phyloP scores from a whole-genome alignment of 805 yeast species.

The Ogataea saltuana region DNA sequence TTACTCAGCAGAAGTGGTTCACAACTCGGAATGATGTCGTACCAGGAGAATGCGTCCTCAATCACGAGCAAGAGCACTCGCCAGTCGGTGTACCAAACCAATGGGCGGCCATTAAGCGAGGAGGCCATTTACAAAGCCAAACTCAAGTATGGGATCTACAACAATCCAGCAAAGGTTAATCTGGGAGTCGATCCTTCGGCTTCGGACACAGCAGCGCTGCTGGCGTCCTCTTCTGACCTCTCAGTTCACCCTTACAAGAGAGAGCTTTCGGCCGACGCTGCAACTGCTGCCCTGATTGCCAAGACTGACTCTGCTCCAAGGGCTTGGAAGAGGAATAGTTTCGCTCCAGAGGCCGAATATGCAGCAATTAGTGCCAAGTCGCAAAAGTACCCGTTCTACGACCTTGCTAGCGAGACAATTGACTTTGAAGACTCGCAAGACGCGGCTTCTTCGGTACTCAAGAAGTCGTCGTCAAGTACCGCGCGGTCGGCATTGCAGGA shows the following conservation, averaged over 20 bases:
- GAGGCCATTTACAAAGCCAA: constrained; percentile 77
- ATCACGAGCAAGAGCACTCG: constrained; percentile 33
- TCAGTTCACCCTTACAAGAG: constrained; percentile 67
- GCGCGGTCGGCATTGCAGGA: constrained; percentile 43
- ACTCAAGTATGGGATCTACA: constrained; percentile 64
- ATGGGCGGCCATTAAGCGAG: constrained; percentile 70
- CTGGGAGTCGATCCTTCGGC: constrained; percentile 70
- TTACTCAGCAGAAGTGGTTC: background rate
- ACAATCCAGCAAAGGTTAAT: constrained; percentile 49
- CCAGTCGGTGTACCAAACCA: constrained; percentile 58
- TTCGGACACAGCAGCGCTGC: constrained; percentile 73
- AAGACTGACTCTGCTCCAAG: constrained; percentile 47
- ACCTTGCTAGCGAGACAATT: constrained; percentile 27
- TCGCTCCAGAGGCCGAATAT: constrained; percentile 49
- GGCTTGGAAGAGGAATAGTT: constrained; percentile 48
- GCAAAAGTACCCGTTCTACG: constrained; percentile 33
- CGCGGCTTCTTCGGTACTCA: constrained; percentile 46
- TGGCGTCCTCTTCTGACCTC: constrained; percentile 68
- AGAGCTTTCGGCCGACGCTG: constrained; percentile 59
- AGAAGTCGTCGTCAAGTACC: constrained; percentile 28
- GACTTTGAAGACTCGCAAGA: constrained; percentile 39
- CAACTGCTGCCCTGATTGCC: constrained; percentile 59
- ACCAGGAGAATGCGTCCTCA: constrained; percentile 33
- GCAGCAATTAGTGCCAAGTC: constrained; percentile 43
- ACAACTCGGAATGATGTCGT: constrained; percentile 25